Evolutionary conservation across 768 basidiomycete species (phyloP).

Genomic region (Cystobasidium onofrii): DNA sequence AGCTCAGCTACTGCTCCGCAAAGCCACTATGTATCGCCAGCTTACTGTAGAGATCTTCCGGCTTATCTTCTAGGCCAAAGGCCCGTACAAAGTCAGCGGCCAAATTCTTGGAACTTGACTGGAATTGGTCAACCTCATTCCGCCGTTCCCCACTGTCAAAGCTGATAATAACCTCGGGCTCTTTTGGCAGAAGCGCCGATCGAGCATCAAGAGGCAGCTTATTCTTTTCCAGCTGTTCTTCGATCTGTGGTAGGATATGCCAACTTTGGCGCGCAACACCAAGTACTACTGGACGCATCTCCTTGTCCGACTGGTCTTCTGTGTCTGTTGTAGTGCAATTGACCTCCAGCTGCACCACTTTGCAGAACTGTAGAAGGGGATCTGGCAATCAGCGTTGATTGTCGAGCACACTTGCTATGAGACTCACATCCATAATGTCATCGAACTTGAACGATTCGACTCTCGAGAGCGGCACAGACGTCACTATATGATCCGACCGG

Average conservation of each 20-base stretch:
- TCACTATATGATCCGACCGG: neutral
- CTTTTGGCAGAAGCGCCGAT: neutral
- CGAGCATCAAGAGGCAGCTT: neutral
- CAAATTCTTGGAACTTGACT: neutral
- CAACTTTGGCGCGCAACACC: neutral
- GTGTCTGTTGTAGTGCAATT: neutral
- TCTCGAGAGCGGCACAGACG: neutral
- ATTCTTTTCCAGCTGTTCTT: neutral
- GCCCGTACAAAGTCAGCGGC: neutral
- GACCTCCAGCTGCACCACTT: neutral
- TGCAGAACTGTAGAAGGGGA: neutral
- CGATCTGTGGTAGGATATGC: neutral
- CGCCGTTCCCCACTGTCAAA: neutral
- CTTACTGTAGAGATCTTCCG: neutral
- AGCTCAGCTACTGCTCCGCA: neutral
- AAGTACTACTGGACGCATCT: neutral
- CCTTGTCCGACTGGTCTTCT: neutral
- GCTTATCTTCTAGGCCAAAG: neutral
- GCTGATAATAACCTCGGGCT: neutral
- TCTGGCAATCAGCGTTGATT: neutral
- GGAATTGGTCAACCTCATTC: neutral
- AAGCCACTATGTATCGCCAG: neutral
- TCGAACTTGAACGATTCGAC: neutral
- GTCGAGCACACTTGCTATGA: neutral
- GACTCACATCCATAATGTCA: slow-evolving; percentile 3